Percentiles rank a stretch among this genome's conserved stretches.
These are phyloP conservation scores for Neoscytalidium dimidiatum DNA, from an alignment of 2,329 filamentous ascomycete species.

Conservation along the genomic window DNA sequence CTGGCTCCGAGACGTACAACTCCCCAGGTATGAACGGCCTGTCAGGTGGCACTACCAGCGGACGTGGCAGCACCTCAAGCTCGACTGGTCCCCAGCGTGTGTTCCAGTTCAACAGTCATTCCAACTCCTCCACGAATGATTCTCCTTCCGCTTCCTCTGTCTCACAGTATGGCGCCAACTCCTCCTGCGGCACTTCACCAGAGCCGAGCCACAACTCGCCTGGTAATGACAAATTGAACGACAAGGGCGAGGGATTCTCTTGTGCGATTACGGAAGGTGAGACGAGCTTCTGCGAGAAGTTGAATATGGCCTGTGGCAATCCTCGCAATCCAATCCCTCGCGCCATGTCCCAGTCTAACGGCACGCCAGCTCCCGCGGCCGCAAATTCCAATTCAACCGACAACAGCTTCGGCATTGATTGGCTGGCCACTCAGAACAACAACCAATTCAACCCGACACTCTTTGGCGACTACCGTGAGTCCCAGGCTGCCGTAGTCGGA, in stretches of 20 bases:
- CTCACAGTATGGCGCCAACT: conserved; percentile 53
- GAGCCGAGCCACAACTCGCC: conserved; percentile 75
- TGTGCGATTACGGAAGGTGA: conserved; percentile 54
- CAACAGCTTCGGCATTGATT: conserved; percentile 63
- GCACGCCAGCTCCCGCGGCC: conserved; percentile 38
- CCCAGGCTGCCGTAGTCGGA: conserved; percentile 75
- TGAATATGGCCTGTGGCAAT: conserved; percentile 58
- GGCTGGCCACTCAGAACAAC: conserved; percentile 77
- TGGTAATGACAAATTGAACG: conserved; percentile 61
- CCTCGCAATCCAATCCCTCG: conserved; percentile 55
- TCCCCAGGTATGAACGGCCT: conserved; percentile 26
- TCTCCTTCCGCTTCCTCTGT: conserved; percentile 55
- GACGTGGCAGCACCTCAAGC: conserved; percentile 38
- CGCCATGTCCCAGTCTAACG: conserved; percentile 48
- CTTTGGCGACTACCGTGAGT: conserved; percentile 90
- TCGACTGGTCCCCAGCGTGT: conserved; percentile 47
- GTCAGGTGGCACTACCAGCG: conserved; percentile 27
- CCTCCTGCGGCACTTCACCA: conserved; percentile 74
- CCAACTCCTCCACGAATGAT: conserved; percentile 45
- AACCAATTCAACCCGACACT: conserved; percentile 88
- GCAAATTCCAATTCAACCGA: conserved; percentile 26
- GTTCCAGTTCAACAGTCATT: conserved; percentile 54
- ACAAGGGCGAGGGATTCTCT: conserved; percentile 48
- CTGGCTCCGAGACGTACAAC: background rate
- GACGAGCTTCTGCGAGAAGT: conserved; percentile 57